These are phyloP conservation scores for Populus trichocarpa DNA, from an alignment of 441 rosid genomes.

Conservation along the genomic window DNA sequence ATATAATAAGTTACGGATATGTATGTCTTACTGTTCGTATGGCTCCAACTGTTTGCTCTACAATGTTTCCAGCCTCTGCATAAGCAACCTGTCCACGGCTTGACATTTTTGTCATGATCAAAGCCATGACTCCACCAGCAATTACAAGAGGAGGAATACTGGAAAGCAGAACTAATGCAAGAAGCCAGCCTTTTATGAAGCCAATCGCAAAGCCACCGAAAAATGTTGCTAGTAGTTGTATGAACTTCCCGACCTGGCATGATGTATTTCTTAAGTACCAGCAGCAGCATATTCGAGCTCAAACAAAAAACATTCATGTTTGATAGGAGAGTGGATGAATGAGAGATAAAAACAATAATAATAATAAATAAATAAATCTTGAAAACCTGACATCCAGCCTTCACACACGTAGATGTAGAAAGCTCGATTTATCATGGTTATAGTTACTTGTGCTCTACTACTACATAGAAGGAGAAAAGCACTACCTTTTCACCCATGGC, in stretches of 20 bases:
- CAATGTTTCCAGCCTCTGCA: conserved; percentile 58
- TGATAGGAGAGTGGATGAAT: not conserved
- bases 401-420: too few relatives aligned
- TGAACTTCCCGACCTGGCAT: conserved; percentile 64
- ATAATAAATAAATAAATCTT: not conserved
- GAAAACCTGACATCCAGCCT: not conserved
- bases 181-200: conserved; percentile 53
- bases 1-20: not conserved
- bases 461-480: not conserved
- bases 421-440: too few relatives aligned
- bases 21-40: conserved; percentile 60
- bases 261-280: not conserved
- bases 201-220: conserved; percentile 63
- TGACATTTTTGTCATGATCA: conserved; percentile 44
- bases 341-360: not conserved
- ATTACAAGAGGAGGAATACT: conserved; percentile 56
- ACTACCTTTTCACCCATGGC: conserved; percentile 85
- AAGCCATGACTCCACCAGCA: conserved; percentile 51
- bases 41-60: conserved; percentile 72
- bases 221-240: conserved; percentile 61
- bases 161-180: conserved; percentile 46
- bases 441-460: not conserved
- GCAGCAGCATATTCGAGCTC: not conserved
- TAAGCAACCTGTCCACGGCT: conserved; percentile 67
- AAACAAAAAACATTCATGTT: not conserved